Conservation (phyloP, 2,329 filamentous ascomycete genomes). For the Penicillium sp. region DNA sequence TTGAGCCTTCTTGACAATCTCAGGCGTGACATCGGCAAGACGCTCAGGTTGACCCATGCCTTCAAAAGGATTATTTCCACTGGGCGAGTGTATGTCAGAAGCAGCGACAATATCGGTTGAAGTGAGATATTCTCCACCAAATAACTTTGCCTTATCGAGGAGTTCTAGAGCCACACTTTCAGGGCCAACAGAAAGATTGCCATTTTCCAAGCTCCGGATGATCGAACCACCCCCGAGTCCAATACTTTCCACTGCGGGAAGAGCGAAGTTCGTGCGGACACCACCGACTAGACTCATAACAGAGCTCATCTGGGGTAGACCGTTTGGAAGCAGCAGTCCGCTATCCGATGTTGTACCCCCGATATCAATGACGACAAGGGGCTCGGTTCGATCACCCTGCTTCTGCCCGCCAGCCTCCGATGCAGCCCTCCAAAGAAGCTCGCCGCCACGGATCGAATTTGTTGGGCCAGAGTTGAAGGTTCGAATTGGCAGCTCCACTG, state of each 20-base stretch:
- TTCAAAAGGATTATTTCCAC: not conserved
- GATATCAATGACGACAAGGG: slow-evolving; percentile 61
- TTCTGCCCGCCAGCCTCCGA: slow-evolving; percentile 28
- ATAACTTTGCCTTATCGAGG: slow-evolving; percentile 55
- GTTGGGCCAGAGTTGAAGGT: slow-evolving; percentile 57
- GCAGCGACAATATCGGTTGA: slow-evolving; percentile 58
- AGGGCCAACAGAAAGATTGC: slow-evolving; percentile 54
- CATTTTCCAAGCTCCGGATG: slow-evolving; percentile 34
- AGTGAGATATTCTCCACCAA: slow-evolving; percentile 59
- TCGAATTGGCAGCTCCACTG: slow-evolving; percentile 51
- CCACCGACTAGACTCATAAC: slow-evolving; percentile 64
- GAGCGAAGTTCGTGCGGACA: slow-evolving; percentile 63
- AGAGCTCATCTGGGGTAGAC: slow-evolving; percentile 64
- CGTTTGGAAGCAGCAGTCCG: slow-evolving; percentile 60
- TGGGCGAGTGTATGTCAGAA: slow-evolving; percentile 18
- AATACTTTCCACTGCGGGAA: slow-evolving; percentile 58
- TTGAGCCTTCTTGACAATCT: slow-evolving; percentile 38
- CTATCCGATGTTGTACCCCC: slow-evolving; percentile 68
- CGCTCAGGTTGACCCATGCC: slow-evolving; percentile 1
- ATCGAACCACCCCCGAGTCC: slow-evolving; percentile 59
- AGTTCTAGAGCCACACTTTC: slow-evolving; percentile 64
- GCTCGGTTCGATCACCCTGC: slow-evolving; percentile 21
- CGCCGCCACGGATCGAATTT: slow-evolving; percentile 54
- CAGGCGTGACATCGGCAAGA: slow-evolving; percentile 12
- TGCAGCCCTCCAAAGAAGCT: slow-evolving; percentile 27